Conservation (phyloP, 768 basidiomycete genomes). For the Flagelloscypha sp. region DNA sequence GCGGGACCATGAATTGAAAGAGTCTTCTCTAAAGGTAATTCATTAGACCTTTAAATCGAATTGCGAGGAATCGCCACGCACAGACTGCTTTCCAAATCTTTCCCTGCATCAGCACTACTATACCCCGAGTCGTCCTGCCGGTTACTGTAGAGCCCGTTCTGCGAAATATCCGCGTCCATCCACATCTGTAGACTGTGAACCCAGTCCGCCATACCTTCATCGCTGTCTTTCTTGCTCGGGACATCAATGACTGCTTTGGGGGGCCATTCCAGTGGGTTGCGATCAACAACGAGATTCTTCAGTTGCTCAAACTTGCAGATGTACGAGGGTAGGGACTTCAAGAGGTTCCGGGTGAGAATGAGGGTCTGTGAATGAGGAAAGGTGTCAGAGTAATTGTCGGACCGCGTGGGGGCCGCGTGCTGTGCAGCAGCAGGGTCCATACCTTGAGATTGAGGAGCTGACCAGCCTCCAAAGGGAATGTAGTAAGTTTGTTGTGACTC, state of each 20-base stretch:
- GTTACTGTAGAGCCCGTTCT: conserved; percentile 23
- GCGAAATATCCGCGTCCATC: conserved; percentile 49
- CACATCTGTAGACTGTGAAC: conserved; percentile 64
- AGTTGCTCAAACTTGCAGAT: conserved; percentile 64
- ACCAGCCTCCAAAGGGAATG: conserved; percentile 73
- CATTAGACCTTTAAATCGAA: conserved; percentile 2
- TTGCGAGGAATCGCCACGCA: no score
- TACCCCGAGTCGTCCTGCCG: conserved; percentile 46
- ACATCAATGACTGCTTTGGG: conserved; percentile 48
- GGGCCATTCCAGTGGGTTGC: conserved; percentile 94
- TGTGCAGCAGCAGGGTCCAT: conserved; percentile 16
- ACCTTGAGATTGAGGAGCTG: conserved; percentile 70
- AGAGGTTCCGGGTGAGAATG: conserved; percentile 77
- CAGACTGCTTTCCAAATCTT: conserved; percentile 35
- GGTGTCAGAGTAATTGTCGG: not conserved
- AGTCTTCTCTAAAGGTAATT: conserved; percentile 25
- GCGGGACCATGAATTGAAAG: conserved; percentile 35
- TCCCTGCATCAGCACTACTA: conserved; percentile 37
- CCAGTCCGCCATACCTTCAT: conserved; percentile 61
- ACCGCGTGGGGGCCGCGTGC: conserved; percentile 2
- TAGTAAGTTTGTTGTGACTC: conserved; percentile 82
- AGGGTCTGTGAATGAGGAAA: conserved; percentile 51
- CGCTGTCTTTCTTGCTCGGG: conserved; percentile 31
- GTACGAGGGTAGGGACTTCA: conserved; percentile 73
- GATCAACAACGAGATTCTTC: conserved; percentile 76